Percentiles rank a stretch among this genome's conserved stretches.
Conservation (phyloP, 2,329 filamentous ascomycete genomes). For the Fonsecaea erecta region DNA sequence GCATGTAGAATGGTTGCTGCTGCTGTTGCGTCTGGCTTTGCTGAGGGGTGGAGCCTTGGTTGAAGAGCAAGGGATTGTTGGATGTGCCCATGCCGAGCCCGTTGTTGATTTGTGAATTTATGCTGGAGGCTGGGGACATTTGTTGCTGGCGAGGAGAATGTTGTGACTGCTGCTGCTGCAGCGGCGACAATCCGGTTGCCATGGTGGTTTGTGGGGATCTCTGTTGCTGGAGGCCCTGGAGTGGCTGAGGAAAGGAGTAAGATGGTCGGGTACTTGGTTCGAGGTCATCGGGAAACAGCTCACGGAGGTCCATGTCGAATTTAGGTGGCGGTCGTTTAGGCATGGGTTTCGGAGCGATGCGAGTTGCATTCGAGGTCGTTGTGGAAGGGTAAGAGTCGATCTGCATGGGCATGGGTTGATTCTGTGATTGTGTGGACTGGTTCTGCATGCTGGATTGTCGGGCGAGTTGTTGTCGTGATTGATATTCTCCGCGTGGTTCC, state of each 20-base stretch:
- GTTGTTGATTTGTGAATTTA: slow-evolving; percentile 29
- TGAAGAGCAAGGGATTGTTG: slow-evolving; percentile 19
- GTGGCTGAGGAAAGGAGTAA: slow-evolving; percentile 27
- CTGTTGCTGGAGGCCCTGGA: slow-evolving; percentile 22
- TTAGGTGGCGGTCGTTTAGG: slow-evolving; percentile 53
- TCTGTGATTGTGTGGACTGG: not conserved
- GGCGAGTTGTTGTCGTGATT: slow-evolving; percentile 37
- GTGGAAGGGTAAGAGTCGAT: slow-evolving; percentile 24
- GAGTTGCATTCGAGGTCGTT: not conserved
- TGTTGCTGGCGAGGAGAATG: slow-evolving; percentile 21
- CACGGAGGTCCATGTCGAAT: slow-evolving; percentile 63
- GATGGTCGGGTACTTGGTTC: slow-evolving; percentile 37
- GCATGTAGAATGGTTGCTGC: slow-evolving; percentile 30
- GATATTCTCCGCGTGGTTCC: slow-evolving; percentile 23
- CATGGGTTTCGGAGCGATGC: slow-evolving; percentile 24
- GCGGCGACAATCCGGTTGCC: not conserved
- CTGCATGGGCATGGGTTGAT: slow-evolving; percentile 32
- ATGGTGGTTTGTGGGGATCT: not conserved
- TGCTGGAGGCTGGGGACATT: slow-evolving; percentile 27
- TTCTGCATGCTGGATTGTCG: slow-evolving; percentile 44
- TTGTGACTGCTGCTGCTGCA: slow-evolving; percentile 13
- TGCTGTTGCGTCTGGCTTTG: not conserved
- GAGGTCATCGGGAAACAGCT: slow-evolving; percentile 55
- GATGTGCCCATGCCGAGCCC: slow-evolving; percentile 22
- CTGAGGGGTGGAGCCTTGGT: slow-evolving; percentile 4